These are phyloP conservation scores for Theileria sp. DNA, from an alignment of 169 alveolate species.

Conservation along the genomic window DNA sequence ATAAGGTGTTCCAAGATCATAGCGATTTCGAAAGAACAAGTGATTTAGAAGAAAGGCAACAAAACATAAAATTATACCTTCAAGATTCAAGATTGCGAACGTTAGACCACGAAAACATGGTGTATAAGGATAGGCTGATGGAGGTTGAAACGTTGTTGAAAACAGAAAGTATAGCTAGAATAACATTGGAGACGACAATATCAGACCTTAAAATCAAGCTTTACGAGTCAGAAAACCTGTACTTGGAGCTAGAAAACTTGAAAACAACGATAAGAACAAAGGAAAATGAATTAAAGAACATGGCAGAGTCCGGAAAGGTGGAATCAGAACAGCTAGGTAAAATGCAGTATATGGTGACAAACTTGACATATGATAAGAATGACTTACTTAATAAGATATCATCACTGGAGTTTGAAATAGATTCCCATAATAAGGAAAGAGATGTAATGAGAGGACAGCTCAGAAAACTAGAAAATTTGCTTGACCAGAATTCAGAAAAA, in stretches of 20 bases:
- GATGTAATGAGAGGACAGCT: slow-evolving; percentile 49
- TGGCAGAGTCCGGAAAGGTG: slow-evolving; percentile 25
- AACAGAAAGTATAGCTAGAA: slow-evolving; percentile 24
- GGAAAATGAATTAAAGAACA: slow-evolving; percentile 33
- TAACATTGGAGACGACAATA: slow-evolving; percentile 27
- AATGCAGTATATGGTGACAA: slow-evolving; percentile 44
- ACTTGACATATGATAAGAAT: slow-evolving; percentile 48
- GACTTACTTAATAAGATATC: slow-evolving; percentile 30
- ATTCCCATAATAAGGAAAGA: slow-evolving; percentile 22
- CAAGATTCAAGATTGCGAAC: background rate
- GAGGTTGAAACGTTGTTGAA: slow-evolving; percentile 18
- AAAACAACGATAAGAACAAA: slow-evolving; percentile 13
- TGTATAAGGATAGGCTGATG: slow-evolving; percentile 27
- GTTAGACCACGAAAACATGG: slow-evolving; percentile 44
- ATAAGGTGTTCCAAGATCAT: slow-evolving; percentile 13
- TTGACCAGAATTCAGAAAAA: slow-evolving; percentile 20
- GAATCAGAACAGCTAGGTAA: slow-evolving; percentile 50
- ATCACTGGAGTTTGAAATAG: slow-evolving; percentile 35
- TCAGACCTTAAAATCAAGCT: slow-evolving; percentile 43
- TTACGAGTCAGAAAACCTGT: slow-evolving; percentile 34
- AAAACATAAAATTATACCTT: background rate
- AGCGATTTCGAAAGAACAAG: background rate
- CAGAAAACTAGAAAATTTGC: slow-evolving; percentile 30
- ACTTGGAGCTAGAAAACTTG: slow-evolving; percentile 43
- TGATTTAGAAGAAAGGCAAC: background rate